These are phyloP conservation scores for Starmerella gropengiesseri DNA, from an alignment of 805 yeast species.

Conservation along the genomic window DNA sequence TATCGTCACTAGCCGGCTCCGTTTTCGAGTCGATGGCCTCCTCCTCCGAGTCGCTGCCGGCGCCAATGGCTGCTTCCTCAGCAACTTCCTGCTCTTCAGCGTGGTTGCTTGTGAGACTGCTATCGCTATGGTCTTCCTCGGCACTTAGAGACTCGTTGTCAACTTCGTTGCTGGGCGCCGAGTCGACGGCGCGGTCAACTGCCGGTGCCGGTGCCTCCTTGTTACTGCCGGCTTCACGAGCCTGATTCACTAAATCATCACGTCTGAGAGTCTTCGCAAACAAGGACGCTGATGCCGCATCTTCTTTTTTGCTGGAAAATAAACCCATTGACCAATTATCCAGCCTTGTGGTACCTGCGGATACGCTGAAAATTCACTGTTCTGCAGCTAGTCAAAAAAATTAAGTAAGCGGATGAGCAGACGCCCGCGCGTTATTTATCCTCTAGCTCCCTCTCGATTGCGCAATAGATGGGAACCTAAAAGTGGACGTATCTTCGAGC, in stretches of 20 bases:
- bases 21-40: conserved; percentile 25
- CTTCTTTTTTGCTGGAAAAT: conserved; percentile 13
- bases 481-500: too few species aligned
- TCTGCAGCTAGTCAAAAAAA: not conserved
- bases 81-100: not conserved
- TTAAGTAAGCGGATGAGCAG: not conserved
- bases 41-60: conserved; percentile 21
- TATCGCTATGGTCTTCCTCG: too few species aligned
- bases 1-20: conserved; percentile 66
- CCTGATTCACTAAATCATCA: conserved; percentile 8
- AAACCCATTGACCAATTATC: conserved; percentile 11
- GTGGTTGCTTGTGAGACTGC: too few species aligned
- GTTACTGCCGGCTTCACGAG: conserved; percentile 2
- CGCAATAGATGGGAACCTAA: too few species aligned
- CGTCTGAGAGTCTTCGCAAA: conserved; percentile 7
- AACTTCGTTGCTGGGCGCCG: too few species aligned
- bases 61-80: conserved; percentile 7
- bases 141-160: too few species aligned
- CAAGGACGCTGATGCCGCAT: conserved; percentile 11
- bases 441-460: too few species aligned
- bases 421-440: not conserved
- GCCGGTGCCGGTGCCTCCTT: too few species aligned
- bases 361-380: not conserved
- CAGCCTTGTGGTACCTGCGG: not conserved
- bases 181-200: too few species aligned